Base-by-base conservation (phyloP, 2,329 filamentous ascomycete species). In the Lasiodiplodia citricola region DNA sequence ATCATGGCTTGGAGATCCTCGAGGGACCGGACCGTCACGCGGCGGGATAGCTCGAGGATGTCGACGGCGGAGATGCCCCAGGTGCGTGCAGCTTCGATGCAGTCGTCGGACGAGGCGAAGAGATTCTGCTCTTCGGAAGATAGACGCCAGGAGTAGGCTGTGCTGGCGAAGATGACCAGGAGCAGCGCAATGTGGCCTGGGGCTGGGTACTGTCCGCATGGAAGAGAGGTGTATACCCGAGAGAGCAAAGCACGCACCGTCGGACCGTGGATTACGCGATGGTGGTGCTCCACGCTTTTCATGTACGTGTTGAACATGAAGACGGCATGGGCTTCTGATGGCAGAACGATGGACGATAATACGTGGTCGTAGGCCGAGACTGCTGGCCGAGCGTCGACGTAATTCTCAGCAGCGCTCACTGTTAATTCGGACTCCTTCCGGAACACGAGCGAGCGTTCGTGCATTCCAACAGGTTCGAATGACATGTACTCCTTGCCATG, bases 1-100 rank as follows among this genome's bases (percentile, higher is more conserved):
- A 81, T 74, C 10, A 77, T 74, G 0, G 76, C 76, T 70, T 81
- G 79, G 3, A 82, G 68, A 50, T 75, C 77, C 68, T 82, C 79
- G 11, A 82, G 69, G 1, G 78, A 79, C 2, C 69, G 21, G 11
- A n/a, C 11, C 11, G 8, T n/a, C 3, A 52, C 21, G 50, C 50
- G 50, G n/a, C 50, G 50, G 2, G 50, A 52, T 4, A 25, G 50
- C n/a, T 52, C 50, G 7, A 52, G n/a, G 2, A 52, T n/a, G 13
- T 52, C n/a, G 2, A 52, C 6, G 50, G 50, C 50, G 10, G 14
- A 7, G 7, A 44, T 44, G 18, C 16, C 16, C 41, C 14, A 44
- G 41, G 18, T 18, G 41, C 41, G 41, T 0, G 41, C 41, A 0
- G 41, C 41, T 7, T 44, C 41, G 14, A 44, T 16, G 4, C 14